phyloP scores from a whole-genome alignment of 441 rosid genomes.

The Populus hybrid region DNA sequence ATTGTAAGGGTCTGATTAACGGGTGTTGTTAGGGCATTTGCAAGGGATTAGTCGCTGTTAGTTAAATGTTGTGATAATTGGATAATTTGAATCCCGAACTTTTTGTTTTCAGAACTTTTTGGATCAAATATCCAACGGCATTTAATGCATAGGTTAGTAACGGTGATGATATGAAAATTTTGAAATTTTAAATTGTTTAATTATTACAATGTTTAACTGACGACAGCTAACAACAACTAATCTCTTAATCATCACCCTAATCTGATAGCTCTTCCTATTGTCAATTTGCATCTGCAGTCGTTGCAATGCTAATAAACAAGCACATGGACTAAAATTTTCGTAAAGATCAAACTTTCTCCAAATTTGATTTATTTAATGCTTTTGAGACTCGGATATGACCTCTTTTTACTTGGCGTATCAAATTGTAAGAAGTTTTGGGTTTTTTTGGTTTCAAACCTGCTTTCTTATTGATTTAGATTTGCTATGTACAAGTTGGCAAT shows the following conservation, averaged over 20 bases:
- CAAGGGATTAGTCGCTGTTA: neutral
- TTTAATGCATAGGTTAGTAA: neutral
- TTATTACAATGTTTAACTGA: neutral
- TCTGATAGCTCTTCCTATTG: neutral
- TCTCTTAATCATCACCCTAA: neutral
- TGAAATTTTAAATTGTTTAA: neutral
- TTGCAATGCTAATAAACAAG: neutral
- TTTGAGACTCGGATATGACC: neutral
- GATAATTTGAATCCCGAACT: neutral
- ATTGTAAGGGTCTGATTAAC: neutral
- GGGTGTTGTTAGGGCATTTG: neutral
- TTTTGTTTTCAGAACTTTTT: neutral
- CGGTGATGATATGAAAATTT: neutral
- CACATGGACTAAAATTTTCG: neutral
- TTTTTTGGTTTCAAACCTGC: neutral
- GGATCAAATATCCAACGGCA: neutral
- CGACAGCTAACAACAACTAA: neutral
- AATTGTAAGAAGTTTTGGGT: neutral
- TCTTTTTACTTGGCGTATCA: neutral
- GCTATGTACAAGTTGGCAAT: neutral
- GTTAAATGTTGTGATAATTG: neutral
- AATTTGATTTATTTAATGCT: neutral
- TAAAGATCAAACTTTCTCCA: neutral
- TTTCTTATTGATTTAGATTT: neutral
- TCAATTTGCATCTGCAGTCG: neutral